Evolutionary conservation across 768 basidiomycete species (phyloP).

Genomic region (Lactarius psammicola): DNA sequence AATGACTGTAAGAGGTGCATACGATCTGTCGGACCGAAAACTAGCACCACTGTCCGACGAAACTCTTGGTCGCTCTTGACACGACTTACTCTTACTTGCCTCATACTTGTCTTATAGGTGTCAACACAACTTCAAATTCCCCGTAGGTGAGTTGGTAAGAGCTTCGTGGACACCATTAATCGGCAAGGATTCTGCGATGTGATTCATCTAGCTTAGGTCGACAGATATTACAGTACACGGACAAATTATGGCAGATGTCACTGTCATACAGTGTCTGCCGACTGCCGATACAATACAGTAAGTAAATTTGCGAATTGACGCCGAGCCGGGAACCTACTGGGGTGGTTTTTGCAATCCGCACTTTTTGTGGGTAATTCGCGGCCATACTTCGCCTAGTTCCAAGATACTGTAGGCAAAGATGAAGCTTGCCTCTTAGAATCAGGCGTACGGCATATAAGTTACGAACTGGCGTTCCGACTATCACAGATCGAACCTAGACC

Average conservation of each 20-base stretch:
- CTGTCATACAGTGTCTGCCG: neutral
- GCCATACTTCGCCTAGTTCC: constrained; percentile 4
- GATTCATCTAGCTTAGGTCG: neutral
- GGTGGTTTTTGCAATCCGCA: neutral
- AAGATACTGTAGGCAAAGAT: neutral
- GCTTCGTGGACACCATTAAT: neutral
- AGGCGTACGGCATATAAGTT: neutral
- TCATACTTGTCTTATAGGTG: constrained; percentile 1
- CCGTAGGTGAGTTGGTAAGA: neutral
- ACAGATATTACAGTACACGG: neutral
- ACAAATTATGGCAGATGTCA: neutral
- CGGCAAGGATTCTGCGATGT: neutral
- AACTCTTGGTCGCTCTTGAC: constrained; percentile 1
- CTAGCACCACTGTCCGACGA: constrained; percentile 1
- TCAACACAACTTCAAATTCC: constrained; percentile 2
- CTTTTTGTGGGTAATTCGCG: neutral
- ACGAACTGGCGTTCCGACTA: neutral
- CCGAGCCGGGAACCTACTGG: neutral
- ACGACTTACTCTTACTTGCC: neutral
- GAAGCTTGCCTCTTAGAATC: neutral
- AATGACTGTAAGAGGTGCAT: neutral
- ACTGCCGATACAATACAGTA: neutral
- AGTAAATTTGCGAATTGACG: neutral
- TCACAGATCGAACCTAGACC: neutral
- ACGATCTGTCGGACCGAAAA: constrained; percentile 1